A percentile compares a stretch with the other conserved stretches of the same genome.
Conservation (phyloP, 805 yeast species). For the Yamadazyma endophytica region DNA sequence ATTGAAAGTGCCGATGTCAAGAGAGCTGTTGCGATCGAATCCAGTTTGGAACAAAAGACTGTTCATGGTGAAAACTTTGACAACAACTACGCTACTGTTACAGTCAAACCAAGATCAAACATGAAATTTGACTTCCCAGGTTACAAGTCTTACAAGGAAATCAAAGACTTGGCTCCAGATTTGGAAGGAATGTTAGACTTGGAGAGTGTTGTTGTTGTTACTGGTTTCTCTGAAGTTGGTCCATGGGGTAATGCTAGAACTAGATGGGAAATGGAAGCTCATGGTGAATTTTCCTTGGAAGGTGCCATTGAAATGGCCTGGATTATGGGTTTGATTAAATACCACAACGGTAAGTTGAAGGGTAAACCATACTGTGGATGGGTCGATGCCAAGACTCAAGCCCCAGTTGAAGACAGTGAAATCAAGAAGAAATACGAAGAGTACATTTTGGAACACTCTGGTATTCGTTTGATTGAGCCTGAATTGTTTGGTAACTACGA, state of each 20-base stretch:
- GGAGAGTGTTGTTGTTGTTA: constrained; percentile 88
- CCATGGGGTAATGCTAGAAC: constrained; percentile 99
- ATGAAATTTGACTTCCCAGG: constrained; percentile 91
- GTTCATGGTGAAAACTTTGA: constrained; percentile 88
- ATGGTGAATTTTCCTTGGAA: constrained; percentile 91
- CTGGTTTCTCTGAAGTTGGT: constrained; percentile 98
- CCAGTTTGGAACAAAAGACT: constrained; percentile 80
- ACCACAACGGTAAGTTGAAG: constrained; percentile 86
- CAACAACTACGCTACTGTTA: constrained; percentile 72
- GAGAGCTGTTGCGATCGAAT: constrained; percentile 92
- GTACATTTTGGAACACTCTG: constrained; percentile 85
- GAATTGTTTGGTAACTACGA: constrained; percentile 92
- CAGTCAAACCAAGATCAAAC: constrained; percentile 90
- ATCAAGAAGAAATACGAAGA: constrained; percentile 89
- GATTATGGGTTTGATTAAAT: constrained; percentile 97
- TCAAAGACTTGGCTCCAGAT: constrained; percentile 65
- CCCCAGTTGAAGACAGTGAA: constrained; percentile 93
- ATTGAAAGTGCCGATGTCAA: constrained; percentile 85
- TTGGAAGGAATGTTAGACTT: constrained; percentile 89
- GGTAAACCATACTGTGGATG: constrained; percentile 93
- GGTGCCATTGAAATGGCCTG: constrained; percentile 99
- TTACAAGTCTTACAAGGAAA: constrained; percentile 69
- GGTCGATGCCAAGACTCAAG: constrained; percentile 91
- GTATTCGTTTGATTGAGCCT: constrained; percentile 95
- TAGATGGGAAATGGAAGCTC: constrained; percentile 99